These are phyloP conservation scores for Beauveria sp. DNA, from an alignment of 2,329 filamentous ascomycete genomes.

Conservation along the genomic window DNA sequence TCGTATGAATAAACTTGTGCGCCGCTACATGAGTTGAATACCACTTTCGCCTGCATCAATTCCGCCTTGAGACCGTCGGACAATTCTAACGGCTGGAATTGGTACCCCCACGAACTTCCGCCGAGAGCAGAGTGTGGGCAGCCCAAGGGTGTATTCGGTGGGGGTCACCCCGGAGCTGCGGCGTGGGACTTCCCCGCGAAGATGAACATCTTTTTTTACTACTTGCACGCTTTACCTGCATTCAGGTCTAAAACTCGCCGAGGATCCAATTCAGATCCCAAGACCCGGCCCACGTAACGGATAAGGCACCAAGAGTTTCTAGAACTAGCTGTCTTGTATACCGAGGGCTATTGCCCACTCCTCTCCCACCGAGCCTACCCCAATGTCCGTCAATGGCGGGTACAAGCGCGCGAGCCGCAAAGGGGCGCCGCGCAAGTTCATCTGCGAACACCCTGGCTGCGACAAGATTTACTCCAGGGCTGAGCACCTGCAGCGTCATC, in stretches of 20 bases:
- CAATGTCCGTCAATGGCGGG: conserved; percentile 13
- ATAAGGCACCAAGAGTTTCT: neutral
- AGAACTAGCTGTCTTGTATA: neutral
- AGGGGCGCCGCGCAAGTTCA: conserved; percentile 44
- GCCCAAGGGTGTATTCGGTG: neutral
- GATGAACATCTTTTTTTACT: neutral
- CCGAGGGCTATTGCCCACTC: neutral
- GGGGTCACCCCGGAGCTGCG: conserved; percentile 12
- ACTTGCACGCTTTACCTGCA: neutral
- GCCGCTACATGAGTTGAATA: neutral
- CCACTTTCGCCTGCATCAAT: neutral
- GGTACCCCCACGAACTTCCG: conserved; percentile 7
- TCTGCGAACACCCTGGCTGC: conserved; percentile 63
- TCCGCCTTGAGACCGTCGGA: neutral
- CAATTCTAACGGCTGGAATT: neutral
- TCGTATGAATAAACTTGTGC: neutral
- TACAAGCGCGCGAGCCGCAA: conserved; percentile 47
- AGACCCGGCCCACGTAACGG: neutral
- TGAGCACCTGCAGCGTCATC: conserved; percentile 74
- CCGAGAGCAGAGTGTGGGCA: neutral
- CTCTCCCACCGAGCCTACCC: neutral
- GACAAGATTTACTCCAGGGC: conserved; percentile 74
- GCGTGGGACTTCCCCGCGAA: conserved; percentile 9
- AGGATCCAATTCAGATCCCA: neutral
- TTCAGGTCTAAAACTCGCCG: neutral